Evolutionary conservation across 495 filamentous ascomycete species (phyloP), one percentile per base, ranked within the genome.

Genomic region (Aspergillus affinis): DNA sequence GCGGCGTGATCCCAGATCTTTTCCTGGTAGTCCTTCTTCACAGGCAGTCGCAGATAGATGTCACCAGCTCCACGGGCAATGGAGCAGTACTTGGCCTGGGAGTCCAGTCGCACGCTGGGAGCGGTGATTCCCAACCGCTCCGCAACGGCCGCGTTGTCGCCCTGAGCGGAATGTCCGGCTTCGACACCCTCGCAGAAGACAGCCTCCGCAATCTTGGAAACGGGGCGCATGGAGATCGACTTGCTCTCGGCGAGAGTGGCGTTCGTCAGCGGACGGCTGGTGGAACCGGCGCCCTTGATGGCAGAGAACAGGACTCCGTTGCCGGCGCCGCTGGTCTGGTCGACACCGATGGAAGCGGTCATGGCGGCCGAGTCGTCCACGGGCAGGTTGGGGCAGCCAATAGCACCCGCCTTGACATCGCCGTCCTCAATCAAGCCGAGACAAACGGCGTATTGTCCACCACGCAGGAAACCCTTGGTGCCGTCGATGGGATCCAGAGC

Each of bases 1-100:
- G 91, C 93, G 30, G 93, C 95, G 75, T 99, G 94, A 71, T 99
- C 94, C 94, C 94, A 99, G 63, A 99, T 98, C 82, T 99, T 99
- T 82, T 99, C 94, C 76, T 96, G 86, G 75, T 98, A 99, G 23
- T 87, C 86, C 68, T 86, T 87, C 65, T 82, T 87, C 13, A 88
- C 86, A 18, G 95, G 94, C 29, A 99, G 76, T 53, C 94, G 82
- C 64, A 98, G 78, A 72, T 98, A 98, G 63, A 99, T 86, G 67
- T 99, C 95, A 48, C 92, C 94, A 7, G 93, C 92, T 23, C 94
- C 94, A 60, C 94, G 80, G n/a, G 95, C 93, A 69, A 99, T 93
- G 3, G 89, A 92, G 49, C 87, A 93, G 71, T 99, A 99, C 73
- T 99, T 99, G 56, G 94, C 92, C 76, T 98, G 95, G 19, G 92